Conservation (phyloP, 1,284 basidiomycete genomes). For the Cutaneotrichosporon dermatis region DNA sequence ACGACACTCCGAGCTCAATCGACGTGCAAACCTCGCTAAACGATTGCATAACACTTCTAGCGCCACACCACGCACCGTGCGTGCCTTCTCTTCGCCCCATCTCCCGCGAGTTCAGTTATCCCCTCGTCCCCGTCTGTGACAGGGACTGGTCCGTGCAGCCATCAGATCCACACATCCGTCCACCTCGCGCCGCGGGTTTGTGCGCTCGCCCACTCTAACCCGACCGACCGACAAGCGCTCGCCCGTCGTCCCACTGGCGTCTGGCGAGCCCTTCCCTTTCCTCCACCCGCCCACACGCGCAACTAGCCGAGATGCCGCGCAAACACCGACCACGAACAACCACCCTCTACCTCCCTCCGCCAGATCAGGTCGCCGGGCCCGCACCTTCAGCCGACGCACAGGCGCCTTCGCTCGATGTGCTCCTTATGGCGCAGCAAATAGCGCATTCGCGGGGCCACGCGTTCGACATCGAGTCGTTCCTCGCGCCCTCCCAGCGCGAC, state of each 20-base stretch:
- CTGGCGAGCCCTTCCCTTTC: not conserved
- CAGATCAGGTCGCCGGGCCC: constrained; percentile 1
- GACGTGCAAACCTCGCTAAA: too few species aligned
- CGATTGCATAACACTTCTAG: too few species aligned
- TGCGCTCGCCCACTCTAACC: too few species aligned
- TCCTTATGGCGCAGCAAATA: constrained; percentile 33
- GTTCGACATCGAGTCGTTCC: constrained; percentile 37
- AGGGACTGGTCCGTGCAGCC: not conserved
- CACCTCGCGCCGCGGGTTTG: too few species aligned
- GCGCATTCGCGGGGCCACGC: constrained; percentile 26
- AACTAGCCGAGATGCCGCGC: constrained; percentile 22
- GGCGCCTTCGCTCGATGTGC: constrained; percentile 27
- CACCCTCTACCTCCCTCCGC: constrained; percentile 29
- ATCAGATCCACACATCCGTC: too few species aligned
- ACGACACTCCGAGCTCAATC: too few species aligned
- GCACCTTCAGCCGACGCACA: not conserved
- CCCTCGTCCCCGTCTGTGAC: too few species aligned
- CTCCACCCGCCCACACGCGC: not conserved
- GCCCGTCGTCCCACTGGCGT: too few species aligned
- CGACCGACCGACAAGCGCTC: too few species aligned
- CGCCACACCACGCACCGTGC: too few species aligned
- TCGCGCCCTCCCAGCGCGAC: constrained; percentile 25
- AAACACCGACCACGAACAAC: constrained; percentile 22
- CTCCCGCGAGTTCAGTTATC: too few species aligned
- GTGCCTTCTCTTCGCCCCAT: too few species aligned